Evolutionary conservation across 1,284 basidiomycete genomes (phyloP).

Genomic region (Moesziomyces globuligerus): DNA sequence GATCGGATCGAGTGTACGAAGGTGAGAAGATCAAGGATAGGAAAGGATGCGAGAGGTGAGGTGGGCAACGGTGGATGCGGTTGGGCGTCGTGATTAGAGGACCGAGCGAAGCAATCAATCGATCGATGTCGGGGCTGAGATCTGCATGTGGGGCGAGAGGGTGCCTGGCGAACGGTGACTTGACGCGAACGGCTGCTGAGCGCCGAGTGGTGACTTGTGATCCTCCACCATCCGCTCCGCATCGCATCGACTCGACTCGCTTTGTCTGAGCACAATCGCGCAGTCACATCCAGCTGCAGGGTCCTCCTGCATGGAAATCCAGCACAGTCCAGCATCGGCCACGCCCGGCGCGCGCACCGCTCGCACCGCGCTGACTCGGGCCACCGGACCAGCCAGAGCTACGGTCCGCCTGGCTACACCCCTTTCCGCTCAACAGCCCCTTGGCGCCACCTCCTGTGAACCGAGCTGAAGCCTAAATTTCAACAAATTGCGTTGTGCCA

Average conservation of each 20-base stretch:
- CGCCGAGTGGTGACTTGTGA: no score
- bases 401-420: no score
- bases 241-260: no score
- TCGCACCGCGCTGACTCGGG: neutral
- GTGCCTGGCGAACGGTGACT: neutral
- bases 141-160: neutral
- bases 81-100: neutral
- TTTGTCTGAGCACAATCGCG: no score
- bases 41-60: neutral
- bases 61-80: neutral
- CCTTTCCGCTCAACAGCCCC: no score
- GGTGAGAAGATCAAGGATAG: no score
- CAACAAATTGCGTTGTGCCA: no score
- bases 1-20: no score
- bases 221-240: neutral
- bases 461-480: no score
- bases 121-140: neutral
- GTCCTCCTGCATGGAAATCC: slow-evolving; percentile 17
- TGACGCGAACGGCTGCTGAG: neutral
- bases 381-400: no score
- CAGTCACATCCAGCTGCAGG: slow-evolving; percentile 19
- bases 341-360: neutral
- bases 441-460: no score
- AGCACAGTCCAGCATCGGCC: neutral
- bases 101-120: neutral